A percentile compares a stretch with the other conserved stretches of the same genome.
These are phyloP conservation scores for Pichia insulana DNA, from an alignment of 805 yeast species.

Conservation along the genomic window DNA sequence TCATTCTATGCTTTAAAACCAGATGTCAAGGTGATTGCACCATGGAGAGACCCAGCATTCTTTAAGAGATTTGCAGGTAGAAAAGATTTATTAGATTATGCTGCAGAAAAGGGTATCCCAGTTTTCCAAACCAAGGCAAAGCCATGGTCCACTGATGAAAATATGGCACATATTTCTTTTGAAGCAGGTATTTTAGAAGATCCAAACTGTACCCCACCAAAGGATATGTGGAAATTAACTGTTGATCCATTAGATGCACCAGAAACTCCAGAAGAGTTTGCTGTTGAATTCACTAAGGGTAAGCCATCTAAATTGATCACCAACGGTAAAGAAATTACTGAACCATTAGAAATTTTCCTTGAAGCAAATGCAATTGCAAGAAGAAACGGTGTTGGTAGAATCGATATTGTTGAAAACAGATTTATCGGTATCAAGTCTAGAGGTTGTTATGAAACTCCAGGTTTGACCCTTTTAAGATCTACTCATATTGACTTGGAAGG, in stretches of 20 bases:
- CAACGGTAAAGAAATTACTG: slow-evolving; percentile 52
- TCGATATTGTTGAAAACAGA: slow-evolving; percentile 98
- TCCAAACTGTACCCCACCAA: slow-evolving; percentile 98
- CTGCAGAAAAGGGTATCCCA: slow-evolving; percentile 84
- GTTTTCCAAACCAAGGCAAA: slow-evolving; percentile 97
- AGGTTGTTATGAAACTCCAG: slow-evolving; percentile 99
- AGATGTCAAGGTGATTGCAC: slow-evolving; percentile 92
- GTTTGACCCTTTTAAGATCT: slow-evolving; percentile 85
- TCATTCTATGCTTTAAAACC: slow-evolving; percentile 97
- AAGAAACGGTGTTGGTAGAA: slow-evolving; percentile 99
- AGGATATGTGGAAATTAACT: slow-evolving; percentile 99
- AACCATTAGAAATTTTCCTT: slow-evolving; percentile 85
- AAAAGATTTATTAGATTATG: slow-evolving; percentile 89
- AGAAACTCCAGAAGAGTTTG: slow-evolving; percentile 80
- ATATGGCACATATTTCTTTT: slow-evolving; percentile 96
- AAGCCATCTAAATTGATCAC: slow-evolving; percentile 74
- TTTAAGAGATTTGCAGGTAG: slow-evolving; percentile 97
- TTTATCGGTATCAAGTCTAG: slow-evolving; percentile 97
- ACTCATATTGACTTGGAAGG: slow-evolving; percentile 97
- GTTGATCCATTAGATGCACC: slow-evolving; percentile 96
- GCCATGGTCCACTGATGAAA: slow-evolving; percentile 99
- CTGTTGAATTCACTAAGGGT: slow-evolving; percentile 78
- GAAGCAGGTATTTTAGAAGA: slow-evolving; percentile 99
- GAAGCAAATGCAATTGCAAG: slow-evolving; percentile 93
- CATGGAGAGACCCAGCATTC: slow-evolving; percentile 97